These are phyloP conservation scores for Aegilops tauschii DNA, from an alignment of 176 grass and related monocot species.

Conservation along the genomic window DNA sequence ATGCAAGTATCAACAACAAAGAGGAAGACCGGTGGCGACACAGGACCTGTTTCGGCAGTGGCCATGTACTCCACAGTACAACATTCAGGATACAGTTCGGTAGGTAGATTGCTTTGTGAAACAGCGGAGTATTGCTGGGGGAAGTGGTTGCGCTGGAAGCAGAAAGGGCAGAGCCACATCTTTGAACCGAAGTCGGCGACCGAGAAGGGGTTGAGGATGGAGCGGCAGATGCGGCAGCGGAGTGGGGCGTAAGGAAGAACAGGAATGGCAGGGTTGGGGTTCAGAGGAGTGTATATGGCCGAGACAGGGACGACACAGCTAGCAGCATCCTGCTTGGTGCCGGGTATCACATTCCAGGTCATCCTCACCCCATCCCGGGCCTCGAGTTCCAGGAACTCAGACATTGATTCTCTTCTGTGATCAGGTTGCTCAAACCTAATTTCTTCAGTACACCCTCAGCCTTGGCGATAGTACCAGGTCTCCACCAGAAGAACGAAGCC, in stretches of 20 bases:
- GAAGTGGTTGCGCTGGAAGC: slow-evolving; percentile 94
- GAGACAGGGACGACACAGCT: slow-evolving; percentile 72
- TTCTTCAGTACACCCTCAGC: background rate
- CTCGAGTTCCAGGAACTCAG: slow-evolving; percentile 90
- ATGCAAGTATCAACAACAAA: slow-evolving; percentile 97
- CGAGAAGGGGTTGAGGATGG: slow-evolving; percentile 82
- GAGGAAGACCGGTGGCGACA: slow-evolving; percentile 67
- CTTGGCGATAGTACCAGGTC: background rate
- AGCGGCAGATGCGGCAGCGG: slow-evolving; percentile 83
- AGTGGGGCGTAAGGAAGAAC: slow-evolving; percentile 72
- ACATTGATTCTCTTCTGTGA: slow-evolving; percentile 55
- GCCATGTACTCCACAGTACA: slow-evolving; percentile 75
- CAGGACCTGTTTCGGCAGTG: slow-evolving; percentile 40
- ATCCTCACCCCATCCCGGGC: slow-evolving; percentile 81
- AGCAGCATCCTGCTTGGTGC: slow-evolving; percentile 70
- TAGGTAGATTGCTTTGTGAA: slow-evolving; percentile 77
- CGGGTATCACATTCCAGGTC: slow-evolving; percentile 92
- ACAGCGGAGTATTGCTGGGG: slow-evolving; percentile 67
- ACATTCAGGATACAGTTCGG: slow-evolving; percentile 78
- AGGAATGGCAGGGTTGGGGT: slow-evolving; percentile 53
- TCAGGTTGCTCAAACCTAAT: background rate
- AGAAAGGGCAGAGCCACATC: slow-evolving; percentile 93
- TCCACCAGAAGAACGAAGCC: background rate
- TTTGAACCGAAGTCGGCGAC: slow-evolving; percentile 79
- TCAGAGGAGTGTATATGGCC: slow-evolving; percentile 83